Conservation (phyloP, 306 rosid species). For the Inga leiocalycina region DNA sequence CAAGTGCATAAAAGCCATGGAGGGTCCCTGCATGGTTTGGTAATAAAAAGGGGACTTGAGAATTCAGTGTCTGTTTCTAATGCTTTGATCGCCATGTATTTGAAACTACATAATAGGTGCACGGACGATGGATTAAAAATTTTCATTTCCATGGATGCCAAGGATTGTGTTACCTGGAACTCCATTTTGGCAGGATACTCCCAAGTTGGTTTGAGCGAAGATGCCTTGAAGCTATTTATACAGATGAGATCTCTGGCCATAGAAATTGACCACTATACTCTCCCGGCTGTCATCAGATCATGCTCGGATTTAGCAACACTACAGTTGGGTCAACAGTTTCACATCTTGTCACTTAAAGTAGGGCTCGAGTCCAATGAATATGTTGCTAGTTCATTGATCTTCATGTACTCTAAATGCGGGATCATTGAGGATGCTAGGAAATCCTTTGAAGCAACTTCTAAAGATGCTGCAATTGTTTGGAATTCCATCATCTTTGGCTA, state of each 20-base stretch:
- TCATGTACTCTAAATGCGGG: constrained; percentile 93
- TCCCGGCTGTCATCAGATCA: constrained; percentile 68
- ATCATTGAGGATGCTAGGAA: constrained; percentile 75
- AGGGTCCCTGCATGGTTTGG: constrained; percentile 67
- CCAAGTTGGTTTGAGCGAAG: constrained; percentile 72
- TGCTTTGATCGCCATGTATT: constrained; percentile 81
- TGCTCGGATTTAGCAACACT: constrained; percentile 80
- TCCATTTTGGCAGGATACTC: constrained; percentile 75
- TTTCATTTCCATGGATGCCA: constrained; percentile 53
- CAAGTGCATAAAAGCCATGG: constrained; percentile 49
- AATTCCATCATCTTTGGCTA: constrained; percentile 83
- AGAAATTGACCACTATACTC: constrained; percentile 68
- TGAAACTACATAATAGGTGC: constrained; percentile 54
- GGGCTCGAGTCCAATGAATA: constrained; percentile 64
- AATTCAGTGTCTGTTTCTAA: constrained; percentile 64
- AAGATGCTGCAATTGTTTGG: constrained; percentile 65
- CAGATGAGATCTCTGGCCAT: constrained; percentile 50
- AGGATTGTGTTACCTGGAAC: constrained; percentile 82
- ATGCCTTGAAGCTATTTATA: constrained; percentile 62
- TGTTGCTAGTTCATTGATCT: constrained; percentile 78
- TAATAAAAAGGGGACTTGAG: constrained; percentile 70
- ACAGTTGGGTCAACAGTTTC: constrained; percentile 77
- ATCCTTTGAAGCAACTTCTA: constrained; percentile 64
- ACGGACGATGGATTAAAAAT: constrained; percentile 60
- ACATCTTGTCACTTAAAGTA: constrained; percentile 54